Base-by-base conservation (phyloP, 2,329 filamentous ascomycete genomes). In the Volutella citrinella region DNA sequence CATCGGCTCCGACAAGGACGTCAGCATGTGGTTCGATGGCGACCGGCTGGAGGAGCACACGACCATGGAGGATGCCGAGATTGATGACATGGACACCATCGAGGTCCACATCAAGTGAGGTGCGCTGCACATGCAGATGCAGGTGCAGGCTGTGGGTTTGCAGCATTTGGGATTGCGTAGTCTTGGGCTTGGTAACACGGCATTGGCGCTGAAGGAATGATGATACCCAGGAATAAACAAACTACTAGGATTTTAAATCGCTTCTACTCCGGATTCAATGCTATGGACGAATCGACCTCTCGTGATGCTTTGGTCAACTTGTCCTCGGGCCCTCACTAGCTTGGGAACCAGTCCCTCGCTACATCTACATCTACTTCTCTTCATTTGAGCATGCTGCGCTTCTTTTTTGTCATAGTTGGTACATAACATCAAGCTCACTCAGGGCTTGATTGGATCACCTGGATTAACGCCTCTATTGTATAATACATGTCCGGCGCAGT, bases 1-100 rank as follows among this genome's bases (percentile, higher is more conserved):
- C 0, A 56, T 90, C 13, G 59, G 64, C 0, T 54, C 63, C 2
- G 70, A 73, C 5, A 72, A 69, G 45, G 59, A 70, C 1, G 63
- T 93, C 4, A 70, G 72, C 22, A 64, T 95, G 10, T 68, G 73
- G 46, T 90, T 88, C 59, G 88, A 95, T 48, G 88, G 88, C 11
- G 87, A 90, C 31, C 65, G 67, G 28, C 64, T 94, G 18, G 75
- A 82, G 11, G 72, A 76, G 13, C 68, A 78, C 3, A 63, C 66
- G 19, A 75, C 71, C 3, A 70, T 93, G 27, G 68, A 69, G 27
- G 79, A 85, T 21, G 74, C 80, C 4, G 87, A 88, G 13, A 76
- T 95, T 24, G 78, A 78, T 27, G 84, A 94, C 50, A 71, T 81
- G 66, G 86, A 91, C 56, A 71, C 74, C 18, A 66, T 95, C 20